These are phyloP conservation scores for Chalaropsis ovoidea DNA, from an alignment of 2,329 filamentous ascomycete species.

Conservation along the genomic window DNA sequence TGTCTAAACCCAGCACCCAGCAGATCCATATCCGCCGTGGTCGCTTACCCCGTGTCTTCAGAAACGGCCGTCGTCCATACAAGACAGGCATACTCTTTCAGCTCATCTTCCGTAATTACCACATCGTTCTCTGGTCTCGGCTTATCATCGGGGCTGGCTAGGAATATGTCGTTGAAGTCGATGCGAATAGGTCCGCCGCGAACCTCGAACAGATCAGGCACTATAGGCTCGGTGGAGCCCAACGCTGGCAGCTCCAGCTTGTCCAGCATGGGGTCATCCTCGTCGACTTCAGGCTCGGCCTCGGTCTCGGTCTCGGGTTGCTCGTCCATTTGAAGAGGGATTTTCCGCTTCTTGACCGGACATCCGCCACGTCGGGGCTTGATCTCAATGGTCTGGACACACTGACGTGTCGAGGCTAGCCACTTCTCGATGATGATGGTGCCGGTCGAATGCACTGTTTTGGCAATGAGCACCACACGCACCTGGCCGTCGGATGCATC, in stretches of 20 bases:
- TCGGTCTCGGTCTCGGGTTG: constrained; percentile 10
- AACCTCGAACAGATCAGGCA: constrained; percentile 27
- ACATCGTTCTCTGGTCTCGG: constrained; percentile 18
- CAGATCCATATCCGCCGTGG: neutral
- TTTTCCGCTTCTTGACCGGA: constrained; percentile 18
- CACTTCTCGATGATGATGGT: constrained; percentile 21
- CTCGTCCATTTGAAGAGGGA: constrained; percentile 11
- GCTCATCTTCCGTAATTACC: constrained; percentile 21
- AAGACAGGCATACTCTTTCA: constrained; percentile 16
- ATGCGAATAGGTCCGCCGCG: constrained; percentile 17
- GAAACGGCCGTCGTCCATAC: constrained; percentile 20
- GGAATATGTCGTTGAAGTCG: constrained; percentile 18
- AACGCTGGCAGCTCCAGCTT: constrained; percentile 19
- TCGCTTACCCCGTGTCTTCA: constrained; percentile 8
- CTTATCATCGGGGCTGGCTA: constrained; percentile 4
- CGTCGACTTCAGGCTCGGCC: neutral
- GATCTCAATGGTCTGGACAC: constrained; percentile 15
- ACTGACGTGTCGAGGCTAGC: neutral
- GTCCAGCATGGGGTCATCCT: constrained; percentile 13
- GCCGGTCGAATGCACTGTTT: constrained; percentile 19
- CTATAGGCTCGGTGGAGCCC: constrained; percentile 14
- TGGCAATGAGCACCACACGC: constrained; percentile 14
- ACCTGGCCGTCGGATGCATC: constrained; percentile 19
- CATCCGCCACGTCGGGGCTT: constrained; percentile 13
- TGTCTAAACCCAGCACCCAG: neutral